Evolutionary conservation across 495 filamentous ascomycete species (phyloP).

Genomic region (Aspergillus nanangensis): DNA sequence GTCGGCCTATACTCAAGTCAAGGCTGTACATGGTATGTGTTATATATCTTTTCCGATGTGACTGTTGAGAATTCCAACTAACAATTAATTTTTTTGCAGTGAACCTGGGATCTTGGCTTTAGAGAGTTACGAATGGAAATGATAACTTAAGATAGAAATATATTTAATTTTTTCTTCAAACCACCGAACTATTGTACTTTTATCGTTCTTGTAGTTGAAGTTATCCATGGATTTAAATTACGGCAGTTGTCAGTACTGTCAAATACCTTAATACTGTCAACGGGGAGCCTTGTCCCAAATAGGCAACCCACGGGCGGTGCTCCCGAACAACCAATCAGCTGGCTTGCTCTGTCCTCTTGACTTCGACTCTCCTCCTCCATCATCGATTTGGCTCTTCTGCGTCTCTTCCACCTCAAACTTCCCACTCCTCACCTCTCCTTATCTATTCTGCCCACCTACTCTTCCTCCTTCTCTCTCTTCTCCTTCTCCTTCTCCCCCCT

Average conservation of each 20-base stretch:
- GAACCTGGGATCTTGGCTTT: background rate
- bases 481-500: conserved; percentile 3
- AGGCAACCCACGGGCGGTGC: too few relatives aligned
- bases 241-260: too few relatives aligned
- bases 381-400: conserved; percentile 9
- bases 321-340: conserved; percentile 10
- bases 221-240: too few relatives aligned
- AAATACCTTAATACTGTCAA: too few relatives aligned
- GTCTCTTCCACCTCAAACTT: conserved; percentile 13
- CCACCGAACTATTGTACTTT: too few relatives aligned
- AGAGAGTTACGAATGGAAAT: background rate
- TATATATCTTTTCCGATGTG: background rate
- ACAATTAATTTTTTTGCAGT: background rate
- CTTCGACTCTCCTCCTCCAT: conserved; percentile 9
- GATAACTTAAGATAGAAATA: background rate
- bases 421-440: conserved; percentile 13
- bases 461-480: conserved; percentile 6
- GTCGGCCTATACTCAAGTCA: conserved; percentile 63
- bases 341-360: conserved; percentile 29
- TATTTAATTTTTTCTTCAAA: too few relatives aligned
- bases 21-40: conserved; percentile 56
- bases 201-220: too few relatives aligned
- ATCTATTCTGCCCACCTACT: conserved; percentile 9
- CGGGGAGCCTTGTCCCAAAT: background rate
- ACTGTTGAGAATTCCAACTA: too few relatives aligned